Percentiles rank a stretch among this genome's conserved stretches.
These are phyloP conservation scores for Tetradesmus obliquus DNA, from an alignment of 139 green algal genomes.

Conservation along the genomic window DNA sequence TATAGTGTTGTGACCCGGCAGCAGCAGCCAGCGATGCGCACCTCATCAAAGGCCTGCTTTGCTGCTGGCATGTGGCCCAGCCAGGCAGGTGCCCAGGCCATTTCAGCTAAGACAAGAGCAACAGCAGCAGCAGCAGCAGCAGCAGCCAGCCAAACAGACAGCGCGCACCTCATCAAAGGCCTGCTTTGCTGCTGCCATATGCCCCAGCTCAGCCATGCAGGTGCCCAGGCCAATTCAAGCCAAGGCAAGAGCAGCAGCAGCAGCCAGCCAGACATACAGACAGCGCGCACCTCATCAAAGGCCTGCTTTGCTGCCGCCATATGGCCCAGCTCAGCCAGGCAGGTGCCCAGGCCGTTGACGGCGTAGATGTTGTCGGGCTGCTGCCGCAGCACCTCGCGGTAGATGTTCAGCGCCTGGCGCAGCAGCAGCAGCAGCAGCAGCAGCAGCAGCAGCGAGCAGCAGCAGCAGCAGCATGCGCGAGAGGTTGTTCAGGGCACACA, in stretches of 20 bases:
- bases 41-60: conserved; percentile 28
- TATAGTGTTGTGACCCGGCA: neutral
- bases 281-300: neutral
- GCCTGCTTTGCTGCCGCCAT: conserved; percentile 66
- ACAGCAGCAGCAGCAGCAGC: neutral
- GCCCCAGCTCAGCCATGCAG: conserved; percentile 81
- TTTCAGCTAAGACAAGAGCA: conserved; percentile 54
- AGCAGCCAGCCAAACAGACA: too few species aligned
- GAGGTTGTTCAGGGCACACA: neutral
- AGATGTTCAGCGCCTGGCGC: conserved; percentile 68
- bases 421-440: neutral
- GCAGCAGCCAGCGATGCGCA: neutral
- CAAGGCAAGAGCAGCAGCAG: neutral
- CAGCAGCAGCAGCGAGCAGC: neutral
- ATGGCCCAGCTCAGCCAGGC: conserved; percentile 85
- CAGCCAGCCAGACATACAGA: too few species aligned
- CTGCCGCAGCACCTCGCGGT: conserved; percentile 65
- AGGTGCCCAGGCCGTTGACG: conserved; percentile 87
- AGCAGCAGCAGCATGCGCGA: neutral
- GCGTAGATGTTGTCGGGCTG: conserved; percentile 84
- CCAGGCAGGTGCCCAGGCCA: conserved; percentile 82
- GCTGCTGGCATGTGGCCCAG: conserved; percentile 65
- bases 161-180: conserved; percentile 6
- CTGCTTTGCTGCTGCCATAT: conserved; percentile 53
- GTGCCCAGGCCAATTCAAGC: conserved; percentile 79